Percentiles rank a stretch among this genome's conserved stretches.
These are phyloP conservation scores for Ehretia macrophylla DNA, from an alignment of 257 asterid genomes.

Conservation along the genomic window DNA sequence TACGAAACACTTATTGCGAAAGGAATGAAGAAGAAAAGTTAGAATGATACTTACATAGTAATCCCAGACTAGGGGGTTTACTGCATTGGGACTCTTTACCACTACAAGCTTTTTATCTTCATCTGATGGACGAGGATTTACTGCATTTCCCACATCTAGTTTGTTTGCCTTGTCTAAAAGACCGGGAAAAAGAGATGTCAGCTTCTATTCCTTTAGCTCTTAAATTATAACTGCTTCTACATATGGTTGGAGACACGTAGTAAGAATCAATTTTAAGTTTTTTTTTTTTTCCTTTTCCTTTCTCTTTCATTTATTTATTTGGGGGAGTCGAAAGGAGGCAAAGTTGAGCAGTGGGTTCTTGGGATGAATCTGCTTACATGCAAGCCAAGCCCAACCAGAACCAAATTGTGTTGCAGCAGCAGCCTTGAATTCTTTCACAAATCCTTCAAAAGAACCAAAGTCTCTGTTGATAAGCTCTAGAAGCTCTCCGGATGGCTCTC, in stretches of 20 bases:
- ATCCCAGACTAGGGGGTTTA: slow-evolving; percentile 95
- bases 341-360: neutral
- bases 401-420: slow-evolving; percentile 95
- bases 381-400: slow-evolving; percentile 99
- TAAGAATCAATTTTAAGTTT: neutral
- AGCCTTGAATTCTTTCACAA: slow-evolving; percentile 65
- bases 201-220: neutral
- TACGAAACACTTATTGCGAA: neutral
- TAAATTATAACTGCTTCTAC: neutral
- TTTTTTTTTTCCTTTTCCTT: neutral
- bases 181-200: slow-evolving; percentile 8
- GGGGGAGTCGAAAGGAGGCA: neutral
- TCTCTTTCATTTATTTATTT: too few species aligned
- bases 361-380: slow-evolving; percentile 46
- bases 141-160: slow-evolving; percentile 73
- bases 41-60: slow-evolving; percentile 55
- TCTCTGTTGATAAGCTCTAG: slow-evolving; percentile 69
- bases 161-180: slow-evolving; percentile 77
- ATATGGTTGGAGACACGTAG: neutral
- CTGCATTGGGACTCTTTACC: slow-evolving; percentile 94
- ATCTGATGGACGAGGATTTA: slow-evolving; percentile 69
- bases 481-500: slow-evolving; percentile 75
- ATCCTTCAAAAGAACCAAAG: slow-evolving; percentile 82
- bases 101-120: slow-evolving; percentile 83
- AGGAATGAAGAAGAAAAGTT: neutral